A percentile compares a stretch with the other conserved stretches of the same genome.
Evolutionary conservation across 352 stramenopile species (phyloP).

Genomic region (Blastocystis sp.): DNA sequence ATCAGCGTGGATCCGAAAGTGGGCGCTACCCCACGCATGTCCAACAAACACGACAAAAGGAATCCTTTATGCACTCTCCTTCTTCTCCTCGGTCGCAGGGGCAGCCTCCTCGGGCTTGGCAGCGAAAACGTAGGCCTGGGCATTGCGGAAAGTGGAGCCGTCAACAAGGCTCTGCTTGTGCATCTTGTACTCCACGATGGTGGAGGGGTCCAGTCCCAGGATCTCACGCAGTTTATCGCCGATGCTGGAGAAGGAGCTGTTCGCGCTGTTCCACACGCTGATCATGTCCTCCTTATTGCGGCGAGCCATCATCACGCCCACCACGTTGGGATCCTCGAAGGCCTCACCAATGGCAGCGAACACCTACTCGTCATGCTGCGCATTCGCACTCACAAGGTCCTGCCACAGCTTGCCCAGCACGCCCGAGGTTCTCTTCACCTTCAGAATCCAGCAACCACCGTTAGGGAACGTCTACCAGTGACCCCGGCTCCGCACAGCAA

Average conservation of each 20-base stretch:
- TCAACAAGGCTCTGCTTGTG: constrained; percentile 86
- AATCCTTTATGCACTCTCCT: constrained; percentile 53
- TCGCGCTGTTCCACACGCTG: constrained; percentile 88
- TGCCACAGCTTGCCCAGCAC: constrained; percentile 90
- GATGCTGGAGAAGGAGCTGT: constrained; percentile 74
- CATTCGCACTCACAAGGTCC: constrained; percentile 76
- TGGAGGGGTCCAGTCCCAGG: constrained; percentile 87
- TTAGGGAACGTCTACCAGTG: constrained; percentile 79
- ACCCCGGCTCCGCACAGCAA: neutral
- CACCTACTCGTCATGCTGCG: constrained; percentile 63
- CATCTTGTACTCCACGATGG: constrained; percentile 90
- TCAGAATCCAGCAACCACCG: constrained; percentile 88
- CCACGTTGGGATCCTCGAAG: constrained; percentile 85
- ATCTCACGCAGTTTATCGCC: constrained; percentile 87
- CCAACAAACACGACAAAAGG: constrained; percentile 15
- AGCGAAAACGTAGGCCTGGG: constrained; percentile 85
- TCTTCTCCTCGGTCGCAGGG: constrained; percentile 20
- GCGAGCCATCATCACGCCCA: constrained; percentile 86
- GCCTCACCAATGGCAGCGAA: constrained; percentile 85
- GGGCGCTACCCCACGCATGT: neutral
- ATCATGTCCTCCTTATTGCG: constrained; percentile 89
- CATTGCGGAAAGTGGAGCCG: constrained; percentile 88
- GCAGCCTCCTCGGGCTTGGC: constrained; percentile 70
- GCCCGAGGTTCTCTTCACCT: constrained; percentile 88
- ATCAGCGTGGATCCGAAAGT: neutral